Conservation (phyloP, 2,329 filamentous ascomycete species). For the Teratosphaeria gauchensis region DNA sequence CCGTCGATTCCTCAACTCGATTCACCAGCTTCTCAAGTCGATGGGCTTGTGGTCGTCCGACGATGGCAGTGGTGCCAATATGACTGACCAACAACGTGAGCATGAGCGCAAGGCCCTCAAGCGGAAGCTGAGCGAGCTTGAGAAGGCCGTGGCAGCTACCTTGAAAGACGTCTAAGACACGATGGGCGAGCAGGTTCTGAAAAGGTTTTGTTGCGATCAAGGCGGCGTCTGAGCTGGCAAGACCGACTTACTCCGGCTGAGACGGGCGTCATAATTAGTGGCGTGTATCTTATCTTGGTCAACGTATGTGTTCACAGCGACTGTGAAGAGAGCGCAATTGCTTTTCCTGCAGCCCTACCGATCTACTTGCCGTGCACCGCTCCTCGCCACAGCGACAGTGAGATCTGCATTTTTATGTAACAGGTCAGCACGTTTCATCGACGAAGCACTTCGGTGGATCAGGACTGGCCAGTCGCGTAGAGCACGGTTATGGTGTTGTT, state of each 20-base stretch:
- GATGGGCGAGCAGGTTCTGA: constrained; percentile 38
- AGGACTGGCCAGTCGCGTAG: too few species aligned
- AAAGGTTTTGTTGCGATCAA: constrained; percentile 33
- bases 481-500: too few species aligned
- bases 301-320: too few species aligned
- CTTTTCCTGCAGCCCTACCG: too few species aligned
- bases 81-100: constrained; percentile 32
- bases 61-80: constrained; percentile 31
- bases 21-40: constrained; percentile 44
- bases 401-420: too few species aligned
- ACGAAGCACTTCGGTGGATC: too few species aligned
- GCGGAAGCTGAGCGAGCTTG: constrained; percentile 30
- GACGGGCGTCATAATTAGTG: constrained; percentile 35
- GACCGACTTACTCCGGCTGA: constrained; percentile 27
- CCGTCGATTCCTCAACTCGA: constrained; percentile 41
- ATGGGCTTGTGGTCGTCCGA: constrained; percentile 43
- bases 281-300: constrained; percentile 13
- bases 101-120: constrained; percentile 31
- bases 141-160: constrained; percentile 30
- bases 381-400: too few species aligned
- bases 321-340: too few species aligned
- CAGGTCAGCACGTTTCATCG: too few species aligned
- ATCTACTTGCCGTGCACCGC: too few species aligned
- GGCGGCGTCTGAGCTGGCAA: constrained; percentile 30
- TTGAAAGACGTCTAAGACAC: constrained; percentile 31